Base-by-base conservation (phyloP, 352 stramenopile genomes). In the Blastocystis sp. region DNA sequence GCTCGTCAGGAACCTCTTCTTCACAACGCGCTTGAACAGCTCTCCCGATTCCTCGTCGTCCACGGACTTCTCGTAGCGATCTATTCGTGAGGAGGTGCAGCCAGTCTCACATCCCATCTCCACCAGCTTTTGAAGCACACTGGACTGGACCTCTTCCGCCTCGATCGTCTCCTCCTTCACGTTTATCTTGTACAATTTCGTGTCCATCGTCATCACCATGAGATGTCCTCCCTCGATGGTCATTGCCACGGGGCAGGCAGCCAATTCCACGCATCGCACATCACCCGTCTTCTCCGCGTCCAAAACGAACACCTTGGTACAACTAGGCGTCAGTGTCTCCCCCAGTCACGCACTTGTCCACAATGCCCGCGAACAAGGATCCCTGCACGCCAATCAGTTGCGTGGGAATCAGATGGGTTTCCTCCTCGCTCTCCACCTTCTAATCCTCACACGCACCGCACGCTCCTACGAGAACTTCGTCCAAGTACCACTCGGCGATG, bases 31-130 rank as follows among this genome's bases (percentile, higher is more conserved):
- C 29, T 85, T 85, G 37, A 85, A 85, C 74, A 85, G 55, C 59
- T 85, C 74, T 67, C 74, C 74, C 45, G 74, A 85, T n/a, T 85
- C 74, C 12, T 67, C 50, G n/a, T 85, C 74, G 37, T 85, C 74
- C 37, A 31, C 65, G 26, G 74, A 51, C 37, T 85, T 85, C 33
- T 85, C 41, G n/a, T 67, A 85, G 31, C 39, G 51, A 70, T 66
- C 74, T 85, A 85, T 13, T 4, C 31, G 39, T 80, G 2, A 62
- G 24, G 2, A 24, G 16, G 6, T 24, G 21, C 2, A 19, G 2
- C 41, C 12, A 80, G 3, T 4, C n/a, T 24, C 1, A 63, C 70
- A 80, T 62, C 51, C 31, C 37, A 66, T 66, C 41, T 29, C 41
- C 37, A 35, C 31, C 2, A 80, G 31, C 33, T 29, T 21, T 12